These are phyloP conservation scores for Colletotrichum abscissum DNA, from an alignment of 2,329 filamentous ascomycete genomes.

Conservation along the genomic window DNA sequence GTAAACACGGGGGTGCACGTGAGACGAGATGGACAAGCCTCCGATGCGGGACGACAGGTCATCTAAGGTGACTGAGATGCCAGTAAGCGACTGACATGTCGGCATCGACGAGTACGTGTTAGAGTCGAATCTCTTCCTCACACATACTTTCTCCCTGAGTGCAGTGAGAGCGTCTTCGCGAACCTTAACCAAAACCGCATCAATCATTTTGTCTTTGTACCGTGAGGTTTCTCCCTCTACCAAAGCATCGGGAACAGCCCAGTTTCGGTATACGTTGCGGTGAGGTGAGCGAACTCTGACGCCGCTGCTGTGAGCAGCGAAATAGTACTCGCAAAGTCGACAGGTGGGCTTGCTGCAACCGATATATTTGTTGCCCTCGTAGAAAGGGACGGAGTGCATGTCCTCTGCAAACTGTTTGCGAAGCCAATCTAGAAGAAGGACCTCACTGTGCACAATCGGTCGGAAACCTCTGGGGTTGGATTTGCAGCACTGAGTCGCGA, in stretches of 20 bases:
- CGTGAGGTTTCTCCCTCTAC: not conserved
- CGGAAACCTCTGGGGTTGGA: conserved; percentile 4
- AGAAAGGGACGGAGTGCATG: conserved; percentile 14
- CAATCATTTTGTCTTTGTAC: conserved; percentile 2
- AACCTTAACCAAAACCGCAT: conserved; percentile 3
- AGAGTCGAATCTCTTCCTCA: conserved; percentile 20
- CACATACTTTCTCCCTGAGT: conserved; percentile 20
- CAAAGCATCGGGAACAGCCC: conserved; percentile 31
- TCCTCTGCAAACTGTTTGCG: not conserved
- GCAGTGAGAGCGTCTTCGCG: conserved; percentile 12
- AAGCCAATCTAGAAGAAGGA: conserved; percentile 31
- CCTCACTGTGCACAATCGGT: conserved; percentile 36
- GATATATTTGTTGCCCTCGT: conserved; percentile 36
- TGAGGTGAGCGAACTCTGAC: conserved; percentile 33
- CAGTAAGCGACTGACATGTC: not conserved
- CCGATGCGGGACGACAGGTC: not conserved
- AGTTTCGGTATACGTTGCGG: conserved; percentile 35
- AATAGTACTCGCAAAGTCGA: conserved; percentile 38
- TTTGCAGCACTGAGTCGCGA: not conserved
- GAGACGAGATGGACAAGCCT: not conserved
- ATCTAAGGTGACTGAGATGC: not conserved
- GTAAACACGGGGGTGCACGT: no score
- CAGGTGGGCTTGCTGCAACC: conserved; percentile 40
- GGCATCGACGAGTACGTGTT: conserved; percentile 1
- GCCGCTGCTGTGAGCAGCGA: conserved; percentile 27